Base-by-base conservation (phyloP, 345 rosid species). In the Populus nigra region DNA sequence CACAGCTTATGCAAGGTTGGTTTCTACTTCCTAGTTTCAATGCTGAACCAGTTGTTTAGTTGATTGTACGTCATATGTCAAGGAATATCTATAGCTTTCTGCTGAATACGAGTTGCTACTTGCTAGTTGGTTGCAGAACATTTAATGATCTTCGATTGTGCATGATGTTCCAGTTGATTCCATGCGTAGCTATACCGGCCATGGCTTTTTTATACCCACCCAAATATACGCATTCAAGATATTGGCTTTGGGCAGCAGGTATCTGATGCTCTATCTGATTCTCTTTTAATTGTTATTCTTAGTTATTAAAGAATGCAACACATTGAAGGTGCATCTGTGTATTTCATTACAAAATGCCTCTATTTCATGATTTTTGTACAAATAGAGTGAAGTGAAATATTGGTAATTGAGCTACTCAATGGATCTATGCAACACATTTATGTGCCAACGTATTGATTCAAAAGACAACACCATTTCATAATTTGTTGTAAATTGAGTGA, bases 101-200 rank as follows among this genome's bases (percentile, higher is more conserved):
- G 72, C 84, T 82, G 78, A 83, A 78, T 59, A 70, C 59, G 67
- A 72, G 67, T 79, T 77, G 70, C 77, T 83, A 87, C 50, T 47
- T 47, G 50, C 50, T 47, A 47, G 92, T 84, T 90, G 89, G 84
- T 90, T 92, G 94, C 97, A 91, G 97, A 92, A 85, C 87, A 82
- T 94, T 92, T 90, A 90, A 90, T 80, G 98, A 93, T 88, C 91
- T 93, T 84, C 91, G 91, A 81, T 86, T 91, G 83, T 91, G 97
- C 91, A 84, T 91, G 89, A 87, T 88, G 88, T 91, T 89, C 92
- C 94, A 90, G 89, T 80, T 90, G 89, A 88, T 91, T 81, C 93
- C 94, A 15, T 89, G 90, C 82, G 23, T 88, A 74, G 92, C 73
- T 22, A 89, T 93, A 76, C 97, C 98, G 17, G 72, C 83, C 81